A percentile compares a stretch with the other conserved stretches of the same genome.
Conservation (phyloP, 2,329 filamentous ascomycete genomes). For the Sporothrix luriei region DNA sequence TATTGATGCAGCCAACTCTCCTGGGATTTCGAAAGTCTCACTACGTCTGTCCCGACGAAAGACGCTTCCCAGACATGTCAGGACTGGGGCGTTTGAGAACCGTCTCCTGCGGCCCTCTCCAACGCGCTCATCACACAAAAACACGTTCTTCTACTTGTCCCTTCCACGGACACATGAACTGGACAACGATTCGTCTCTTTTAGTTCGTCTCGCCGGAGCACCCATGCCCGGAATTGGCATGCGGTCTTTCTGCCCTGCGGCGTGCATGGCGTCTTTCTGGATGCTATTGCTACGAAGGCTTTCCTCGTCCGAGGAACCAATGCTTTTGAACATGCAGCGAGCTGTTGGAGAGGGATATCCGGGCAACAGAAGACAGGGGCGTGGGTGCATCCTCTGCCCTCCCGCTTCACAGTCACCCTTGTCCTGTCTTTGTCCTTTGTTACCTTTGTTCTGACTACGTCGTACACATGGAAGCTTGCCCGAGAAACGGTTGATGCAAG, state of each 20-base stretch:
- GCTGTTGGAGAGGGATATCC: background rate
- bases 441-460: background rate
- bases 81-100: too few species aligned
- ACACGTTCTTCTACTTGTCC: background rate
- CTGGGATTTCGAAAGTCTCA: background rate
- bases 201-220: background rate
- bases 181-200: constrained; percentile 1
- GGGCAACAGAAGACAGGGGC: background rate
- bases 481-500: background rate
- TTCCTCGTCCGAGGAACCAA: background rate
- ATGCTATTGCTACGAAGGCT: background rate
- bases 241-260: constrained; percentile 4
- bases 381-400: constrained; percentile 3
- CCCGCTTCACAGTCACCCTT: background rate
- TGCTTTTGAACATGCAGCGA: background rate
- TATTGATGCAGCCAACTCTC: background rate
- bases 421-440: too few species aligned
- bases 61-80: background rate
- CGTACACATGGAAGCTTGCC: too few species aligned
- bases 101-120: too few species aligned
- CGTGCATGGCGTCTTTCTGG: constrained; percentile 1
- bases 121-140: too few species aligned
- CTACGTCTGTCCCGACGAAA: background rate
- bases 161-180: background rate
- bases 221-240: background rate